A percentile compares a stretch with the other conserved stretches of the same genome.
Conservation (phyloP, 2,329 filamentous ascomycete genomes). For the Pyrenophora tritici-repentis region DNA sequence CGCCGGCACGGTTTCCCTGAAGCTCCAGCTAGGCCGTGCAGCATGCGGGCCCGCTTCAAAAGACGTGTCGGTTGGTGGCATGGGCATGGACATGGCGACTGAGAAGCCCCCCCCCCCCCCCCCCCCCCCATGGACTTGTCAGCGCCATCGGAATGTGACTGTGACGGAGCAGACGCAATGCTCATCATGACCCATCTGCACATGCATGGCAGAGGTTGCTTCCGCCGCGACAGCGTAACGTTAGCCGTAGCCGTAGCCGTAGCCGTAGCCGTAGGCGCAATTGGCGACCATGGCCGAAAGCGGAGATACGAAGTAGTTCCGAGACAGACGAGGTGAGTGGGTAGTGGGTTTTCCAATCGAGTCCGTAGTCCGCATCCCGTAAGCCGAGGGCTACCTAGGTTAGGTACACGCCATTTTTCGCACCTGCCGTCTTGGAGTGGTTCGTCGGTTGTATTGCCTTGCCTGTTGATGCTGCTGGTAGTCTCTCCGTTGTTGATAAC, state of each 20-base stretch:
- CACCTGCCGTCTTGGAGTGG: constrained; percentile 39
- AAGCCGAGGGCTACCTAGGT: constrained; percentile 28
- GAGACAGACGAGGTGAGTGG: constrained; percentile 13
- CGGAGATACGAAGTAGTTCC: constrained; percentile 24
- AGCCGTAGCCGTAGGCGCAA: neutral
- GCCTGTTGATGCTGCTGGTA: constrained; percentile 16
- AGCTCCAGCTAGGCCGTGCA: constrained; percentile 31
- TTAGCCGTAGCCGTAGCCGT: too few relatives aligned
- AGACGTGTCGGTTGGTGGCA: constrained; percentile 23
- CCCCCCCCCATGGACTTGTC: too few relatives aligned
- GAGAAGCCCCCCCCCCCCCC: too few relatives aligned
- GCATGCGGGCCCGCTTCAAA: constrained; percentile 36
- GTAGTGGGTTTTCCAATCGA: constrained; percentile 22
- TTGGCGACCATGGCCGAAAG: constrained; percentile 21
- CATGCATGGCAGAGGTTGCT: neutral
- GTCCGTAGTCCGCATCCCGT: constrained; percentile 19
- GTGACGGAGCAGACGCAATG: constrained; percentile 7
- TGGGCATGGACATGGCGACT: too few relatives aligned
- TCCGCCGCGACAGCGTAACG: neutral
- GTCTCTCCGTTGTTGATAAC: constrained; percentile 21
- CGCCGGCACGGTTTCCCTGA: constrained; percentile 26
- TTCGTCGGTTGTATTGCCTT: constrained; percentile 18
- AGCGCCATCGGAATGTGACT: constrained; percentile 32
- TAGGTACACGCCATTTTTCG: constrained; percentile 1
- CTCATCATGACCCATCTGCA: neutral